phyloP scores from a whole-genome alignment of 1,139 yeast genomes.

The Blastobotrys aristatus region DNA sequence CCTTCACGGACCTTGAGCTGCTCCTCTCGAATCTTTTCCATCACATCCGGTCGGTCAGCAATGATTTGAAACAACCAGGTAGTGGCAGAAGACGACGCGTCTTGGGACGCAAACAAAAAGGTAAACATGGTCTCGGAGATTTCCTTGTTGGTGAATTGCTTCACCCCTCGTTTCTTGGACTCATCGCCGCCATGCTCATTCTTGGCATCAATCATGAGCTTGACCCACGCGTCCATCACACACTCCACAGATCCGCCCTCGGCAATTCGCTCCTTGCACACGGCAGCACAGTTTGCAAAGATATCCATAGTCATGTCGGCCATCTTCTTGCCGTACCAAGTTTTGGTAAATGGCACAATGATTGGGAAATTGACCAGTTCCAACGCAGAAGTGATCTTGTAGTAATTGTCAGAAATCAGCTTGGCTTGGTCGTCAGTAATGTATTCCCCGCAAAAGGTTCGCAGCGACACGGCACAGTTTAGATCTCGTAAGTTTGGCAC shows the following conservation, averaged over 20 bases:
- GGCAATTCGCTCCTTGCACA: slow-evolving; percentile 74
- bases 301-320: slow-evolving; percentile 93
- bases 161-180: slow-evolving; percentile 53
- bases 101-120: slow-evolving; percentile 94
- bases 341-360: slow-evolving; percentile 88
- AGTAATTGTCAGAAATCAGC: slow-evolving; percentile 85
- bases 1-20: slow-evolving; percentile 78
- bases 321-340: slow-evolving; percentile 94
- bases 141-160: slow-evolving; percentile 85
- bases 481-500: slow-evolving; percentile 95
- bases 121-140: slow-evolving; percentile 96
- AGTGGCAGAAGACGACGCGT: slow-evolving; percentile 95
- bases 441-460: slow-evolving; percentile 93
- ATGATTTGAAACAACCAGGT: slow-evolving; percentile 97
- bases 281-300: slow-evolving; percentile 80
- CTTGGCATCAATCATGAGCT: slow-evolving; percentile 73
- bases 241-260: slow-evolving; percentile 77
- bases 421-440: slow-evolving; percentile 87
- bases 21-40: slow-evolving; percentile 80
- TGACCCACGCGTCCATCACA: slow-evolving; percentile 94
- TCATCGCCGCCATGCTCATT: slow-evolving; percentile 39
- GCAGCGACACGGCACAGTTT: slow-evolving; percentile 87
- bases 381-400: slow-evolving; percentile 85
- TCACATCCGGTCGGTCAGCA: slow-evolving; percentile 91
- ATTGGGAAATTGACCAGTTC: slow-evolving; percentile 97